These are phyloP conservation scores for Pseudogymnoascus sp. DNA, from an alignment of 2,329 filamentous ascomycete genomes.

Conservation along the genomic window DNA sequence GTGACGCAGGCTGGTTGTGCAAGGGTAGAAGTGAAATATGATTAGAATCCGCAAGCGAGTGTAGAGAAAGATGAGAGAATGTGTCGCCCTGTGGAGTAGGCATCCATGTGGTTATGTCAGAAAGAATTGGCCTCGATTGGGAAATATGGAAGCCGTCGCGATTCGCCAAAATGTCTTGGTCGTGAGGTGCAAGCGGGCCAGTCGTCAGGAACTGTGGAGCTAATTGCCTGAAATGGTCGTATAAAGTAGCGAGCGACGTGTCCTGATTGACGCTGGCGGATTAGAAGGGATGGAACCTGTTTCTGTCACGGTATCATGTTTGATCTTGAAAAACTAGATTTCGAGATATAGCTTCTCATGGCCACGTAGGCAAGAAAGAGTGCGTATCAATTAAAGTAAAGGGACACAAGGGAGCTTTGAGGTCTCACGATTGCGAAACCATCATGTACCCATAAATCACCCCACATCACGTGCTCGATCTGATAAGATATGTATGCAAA, in stretches of 20 bases:
- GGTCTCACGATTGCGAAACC: background rate
- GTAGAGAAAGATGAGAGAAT: constrained; percentile 26
- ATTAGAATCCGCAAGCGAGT: background rate
- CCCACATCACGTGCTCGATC: background rate
- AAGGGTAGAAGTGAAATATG: constrained; percentile 9
- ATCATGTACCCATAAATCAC: background rate
- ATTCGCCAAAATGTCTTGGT: constrained; percentile 1
- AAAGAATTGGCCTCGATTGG: constrained; percentile 1
- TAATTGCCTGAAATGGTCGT: constrained; percentile 6
- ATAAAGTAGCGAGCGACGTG: constrained; percentile 2
- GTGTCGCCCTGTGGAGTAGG: constrained; percentile 32
- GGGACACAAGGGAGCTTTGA: background rate
- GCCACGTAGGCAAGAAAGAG: background rate
- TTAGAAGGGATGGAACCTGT: background rate
- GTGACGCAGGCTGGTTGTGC: background rate
- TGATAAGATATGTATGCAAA: background rate
- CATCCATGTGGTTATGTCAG: constrained; percentile 33
- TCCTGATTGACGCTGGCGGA: background rate
- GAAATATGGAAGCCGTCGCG: constrained; percentile 8
- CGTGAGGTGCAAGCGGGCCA: constrained; percentile 4
- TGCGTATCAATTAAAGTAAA: background rate
- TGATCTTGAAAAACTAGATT: background rate
- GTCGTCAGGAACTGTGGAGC: constrained; percentile 7
- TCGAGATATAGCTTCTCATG: background rate
- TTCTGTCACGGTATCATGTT: background rate